Evolutionary conservation across 2,329 filamentous ascomycete species (phyloP).

Genomic region (Paecilomyces formosus): DNA sequence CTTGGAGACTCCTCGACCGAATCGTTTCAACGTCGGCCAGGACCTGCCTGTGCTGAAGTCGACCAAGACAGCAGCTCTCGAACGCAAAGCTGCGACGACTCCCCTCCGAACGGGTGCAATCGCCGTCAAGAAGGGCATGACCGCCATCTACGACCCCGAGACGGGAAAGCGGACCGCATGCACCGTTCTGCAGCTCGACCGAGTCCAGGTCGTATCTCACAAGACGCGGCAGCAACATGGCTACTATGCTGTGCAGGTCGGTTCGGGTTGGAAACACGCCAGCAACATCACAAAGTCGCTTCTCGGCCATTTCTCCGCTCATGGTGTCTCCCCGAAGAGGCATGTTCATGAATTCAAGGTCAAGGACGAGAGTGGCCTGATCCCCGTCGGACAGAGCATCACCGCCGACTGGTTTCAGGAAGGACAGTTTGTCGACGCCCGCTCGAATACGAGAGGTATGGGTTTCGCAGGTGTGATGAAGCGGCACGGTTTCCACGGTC

Average conservation of each 20-base stretch:
- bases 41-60: constrained; percentile 47
- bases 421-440: constrained; percentile 85
- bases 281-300: constrained; percentile 73
- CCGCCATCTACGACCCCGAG: constrained; percentile 70
- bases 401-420: constrained; percentile 84
- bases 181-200: constrained; percentile 89
- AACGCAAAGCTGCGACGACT: constrained; percentile 47
- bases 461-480: constrained; percentile 99
- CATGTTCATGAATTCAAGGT: constrained; percentile 84
- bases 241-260: constrained; percentile 91
- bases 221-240: constrained; percentile 77
- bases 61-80: constrained; percentile 51
- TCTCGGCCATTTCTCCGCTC: constrained; percentile 79
- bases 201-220: constrained; percentile 79
- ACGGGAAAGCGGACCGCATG: constrained; percentile 73
- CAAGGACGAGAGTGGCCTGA: constrained; percentile 61
- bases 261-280: constrained; percentile 64
- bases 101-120: constrained; percentile 72
- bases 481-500: constrained; percentile 80
- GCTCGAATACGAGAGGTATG: constrained; percentile 72
- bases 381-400: constrained; percentile 68
- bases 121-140: constrained; percentile 93
- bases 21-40: constrained; percentile 47
- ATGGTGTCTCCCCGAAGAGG: constrained; percentile 75
- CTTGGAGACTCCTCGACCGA: constrained; percentile 45